phyloP scores from a whole-genome alignment of 208 protist genomes.

The Lotmaria passim region DNA sequence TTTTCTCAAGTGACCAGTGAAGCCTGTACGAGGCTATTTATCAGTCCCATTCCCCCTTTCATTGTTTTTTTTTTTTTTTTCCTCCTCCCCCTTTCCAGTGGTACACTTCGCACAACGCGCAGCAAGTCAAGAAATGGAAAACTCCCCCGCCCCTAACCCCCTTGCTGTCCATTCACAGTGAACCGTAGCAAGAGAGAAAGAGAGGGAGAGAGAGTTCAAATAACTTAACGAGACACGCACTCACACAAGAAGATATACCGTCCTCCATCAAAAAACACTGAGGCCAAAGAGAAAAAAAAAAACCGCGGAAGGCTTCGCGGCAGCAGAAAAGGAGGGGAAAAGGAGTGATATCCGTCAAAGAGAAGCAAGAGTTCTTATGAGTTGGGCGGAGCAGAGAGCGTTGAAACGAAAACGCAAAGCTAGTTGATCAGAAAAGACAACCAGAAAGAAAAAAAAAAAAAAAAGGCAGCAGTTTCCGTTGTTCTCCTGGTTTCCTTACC shows the following conservation, averaged over 20 bases:
- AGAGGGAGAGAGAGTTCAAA: background rate
- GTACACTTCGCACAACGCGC: constrained; percentile 1
- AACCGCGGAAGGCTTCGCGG: too few species aligned
- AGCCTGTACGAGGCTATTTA: too few species aligned
- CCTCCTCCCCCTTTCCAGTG: constrained; percentile 13
- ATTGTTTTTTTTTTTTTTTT: constrained; percentile 19
- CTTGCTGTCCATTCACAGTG: background rate
- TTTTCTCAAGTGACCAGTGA: background rate
- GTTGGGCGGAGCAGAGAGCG: constrained; percentile 37
- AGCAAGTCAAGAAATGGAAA: background rate
- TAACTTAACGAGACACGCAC: constrained; percentile 12
- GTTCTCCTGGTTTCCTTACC: background rate
- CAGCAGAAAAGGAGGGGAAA: constrained; percentile 25
- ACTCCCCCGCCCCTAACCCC: background rate
- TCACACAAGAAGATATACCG: constrained; percentile 20
- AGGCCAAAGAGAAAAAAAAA: constrained; percentile 34
- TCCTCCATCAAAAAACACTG: constrained; percentile 14
- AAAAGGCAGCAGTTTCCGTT: background rate
- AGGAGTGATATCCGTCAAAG: constrained; percentile 30
- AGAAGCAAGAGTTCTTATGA: constrained; percentile 66
- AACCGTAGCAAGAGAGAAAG: constrained; percentile 2
- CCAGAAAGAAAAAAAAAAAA: constrained; percentile 13
- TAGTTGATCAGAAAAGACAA: constrained; percentile 15
- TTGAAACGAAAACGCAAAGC: constrained; percentile 4
- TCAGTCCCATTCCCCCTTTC: constrained; percentile 19